A percentile compares a stretch with the other conserved stretches of the same genome.
Evolutionary conservation across 1,284 basidiomycete genomes (phyloP).

Genomic region (Ceratobasidium sp.): DNA sequence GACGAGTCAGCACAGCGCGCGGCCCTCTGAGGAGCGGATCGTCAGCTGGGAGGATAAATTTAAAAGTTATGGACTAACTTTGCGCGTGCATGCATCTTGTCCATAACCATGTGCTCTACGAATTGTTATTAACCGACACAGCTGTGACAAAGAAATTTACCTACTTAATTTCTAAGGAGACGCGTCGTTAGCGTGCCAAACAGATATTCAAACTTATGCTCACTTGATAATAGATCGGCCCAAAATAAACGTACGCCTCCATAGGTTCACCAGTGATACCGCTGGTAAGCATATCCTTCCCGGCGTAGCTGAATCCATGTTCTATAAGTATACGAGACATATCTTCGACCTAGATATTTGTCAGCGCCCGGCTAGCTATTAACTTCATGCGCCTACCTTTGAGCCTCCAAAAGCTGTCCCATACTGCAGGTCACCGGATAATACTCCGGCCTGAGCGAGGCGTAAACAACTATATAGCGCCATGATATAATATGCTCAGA

Average conservation of each 20-base stretch:
- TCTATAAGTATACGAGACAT: conserved; percentile 97
- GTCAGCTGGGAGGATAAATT: not conserved
- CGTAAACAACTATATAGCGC: conserved; percentile 31
- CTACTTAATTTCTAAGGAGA: conserved; percentile 79
- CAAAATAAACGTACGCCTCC: conserved; percentile 98
- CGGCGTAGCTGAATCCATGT: conserved; percentile 95
- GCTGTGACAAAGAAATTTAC: conserved; percentile 52
- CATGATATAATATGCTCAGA: conserved; percentile 49
- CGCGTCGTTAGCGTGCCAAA: conserved; percentile 42
- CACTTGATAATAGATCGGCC: conserved; percentile 98
- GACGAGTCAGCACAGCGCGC: conserved; percentile 96
- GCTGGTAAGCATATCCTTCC: conserved; percentile 98
- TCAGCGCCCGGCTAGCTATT: not conserved
- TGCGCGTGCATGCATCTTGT: conserved; percentile 99
- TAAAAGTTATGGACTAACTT: conserved; percentile 69
- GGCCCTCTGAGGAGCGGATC: conserved; percentile 81
- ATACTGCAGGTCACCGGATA: conserved; percentile 89
- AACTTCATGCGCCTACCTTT: conserved; percentile 69
- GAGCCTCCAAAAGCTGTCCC: conserved; percentile 98
- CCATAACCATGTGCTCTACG: conserved; percentile 96
- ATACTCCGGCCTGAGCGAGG: conserved; percentile 80
- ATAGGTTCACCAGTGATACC: conserved; percentile 97
- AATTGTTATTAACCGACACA: conserved; percentile 46
- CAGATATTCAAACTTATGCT: conserved; percentile 49
- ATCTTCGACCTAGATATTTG: conserved; percentile 84